These are phyloP conservation scores for Aspergillus pseudoviridinutans DNA, from an alignment of 2,329 filamentous ascomycete genomes.

Conservation along the genomic window DNA sequence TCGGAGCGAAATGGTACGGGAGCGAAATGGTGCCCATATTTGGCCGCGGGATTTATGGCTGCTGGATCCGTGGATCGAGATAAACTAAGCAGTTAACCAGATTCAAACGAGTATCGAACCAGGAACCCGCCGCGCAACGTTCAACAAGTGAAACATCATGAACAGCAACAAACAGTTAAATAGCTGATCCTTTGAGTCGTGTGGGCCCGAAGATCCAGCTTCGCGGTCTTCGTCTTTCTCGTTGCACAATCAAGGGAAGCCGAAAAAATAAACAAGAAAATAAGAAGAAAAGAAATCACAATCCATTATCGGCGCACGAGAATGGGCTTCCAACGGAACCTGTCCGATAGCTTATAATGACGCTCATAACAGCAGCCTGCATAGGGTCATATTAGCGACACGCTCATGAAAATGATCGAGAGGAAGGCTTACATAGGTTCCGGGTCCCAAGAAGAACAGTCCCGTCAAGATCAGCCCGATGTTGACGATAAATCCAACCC, in stretches of 20 bases:
- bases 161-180: neutral
- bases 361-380: conserved; percentile 41
- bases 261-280: conserved; percentile 6
- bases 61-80: neutral
- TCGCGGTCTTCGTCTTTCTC: neutral
- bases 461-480: conserved; percentile 69
- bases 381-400: conserved; percentile 6
- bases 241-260: neutral
- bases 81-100: neutral
- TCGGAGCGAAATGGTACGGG: too few species aligned
- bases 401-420: conserved; percentile 36
- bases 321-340: conserved; percentile 68
- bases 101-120: neutral
- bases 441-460: conserved; percentile 73
- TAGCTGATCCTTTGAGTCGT: neutral
- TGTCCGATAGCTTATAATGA: conserved; percentile 63
- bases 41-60: neutral
- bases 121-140: neutral
- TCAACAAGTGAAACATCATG: neutral
- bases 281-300: conserved; percentile 21
- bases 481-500: conserved; percentile 56
- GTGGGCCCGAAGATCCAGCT: neutral
- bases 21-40: neutral
- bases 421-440: conserved; percentile 62
- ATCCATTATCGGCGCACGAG: conserved; percentile 56